Conservation (phyloP, 768 basidiomycete genomes). For the Lactarius indigo region DNA sequence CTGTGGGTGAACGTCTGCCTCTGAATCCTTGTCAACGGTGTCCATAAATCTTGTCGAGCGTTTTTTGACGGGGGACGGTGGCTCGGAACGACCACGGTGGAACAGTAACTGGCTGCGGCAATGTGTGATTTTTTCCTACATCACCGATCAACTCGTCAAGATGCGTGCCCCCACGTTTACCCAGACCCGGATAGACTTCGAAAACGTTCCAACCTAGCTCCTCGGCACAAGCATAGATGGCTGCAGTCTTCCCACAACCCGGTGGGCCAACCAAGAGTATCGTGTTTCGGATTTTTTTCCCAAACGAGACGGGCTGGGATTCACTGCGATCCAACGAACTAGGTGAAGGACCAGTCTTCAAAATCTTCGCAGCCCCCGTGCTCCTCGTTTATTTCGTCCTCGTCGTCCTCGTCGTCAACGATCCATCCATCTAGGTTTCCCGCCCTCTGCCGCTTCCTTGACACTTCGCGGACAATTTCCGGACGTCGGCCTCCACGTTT, state of each 20-base stretch:
- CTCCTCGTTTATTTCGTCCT: conserved; percentile 7
- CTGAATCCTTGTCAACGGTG: background rate
- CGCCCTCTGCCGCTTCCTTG: conserved; percentile 21
- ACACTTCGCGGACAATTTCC: conserved; percentile 24
- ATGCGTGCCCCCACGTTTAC: conserved; percentile 77
- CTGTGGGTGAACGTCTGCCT: conserved; percentile 41
- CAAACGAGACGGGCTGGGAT: conserved; percentile 31
- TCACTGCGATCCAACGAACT: conserved; percentile 8
- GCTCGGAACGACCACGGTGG: conserved; percentile 23
- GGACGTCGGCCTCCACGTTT: conserved; percentile 20
- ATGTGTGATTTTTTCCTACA: conserved; percentile 87
- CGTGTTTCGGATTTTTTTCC: conserved; percentile 69
- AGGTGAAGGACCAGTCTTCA: conserved; percentile 1
- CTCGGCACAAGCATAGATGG: conserved; percentile 89
- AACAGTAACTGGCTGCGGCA: conserved; percentile 22
- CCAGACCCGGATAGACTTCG: conserved; percentile 94
- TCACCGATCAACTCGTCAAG: conserved; percentile 83
- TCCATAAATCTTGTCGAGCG: conserved; percentile 3
- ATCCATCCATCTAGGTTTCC: conserved; percentile 22
- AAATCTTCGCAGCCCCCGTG: background rate
- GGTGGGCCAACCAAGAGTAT: conserved; percentile 80
- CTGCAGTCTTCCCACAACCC: conserved; percentile 87
- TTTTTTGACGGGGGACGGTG: conserved; percentile 15
- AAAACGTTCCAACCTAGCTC: conserved; percentile 96
- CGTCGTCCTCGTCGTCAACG: conserved; percentile 18